Conservation (phyloP, 495 filamentous ascomycete species). For the Daldinia grandis region DNA sequence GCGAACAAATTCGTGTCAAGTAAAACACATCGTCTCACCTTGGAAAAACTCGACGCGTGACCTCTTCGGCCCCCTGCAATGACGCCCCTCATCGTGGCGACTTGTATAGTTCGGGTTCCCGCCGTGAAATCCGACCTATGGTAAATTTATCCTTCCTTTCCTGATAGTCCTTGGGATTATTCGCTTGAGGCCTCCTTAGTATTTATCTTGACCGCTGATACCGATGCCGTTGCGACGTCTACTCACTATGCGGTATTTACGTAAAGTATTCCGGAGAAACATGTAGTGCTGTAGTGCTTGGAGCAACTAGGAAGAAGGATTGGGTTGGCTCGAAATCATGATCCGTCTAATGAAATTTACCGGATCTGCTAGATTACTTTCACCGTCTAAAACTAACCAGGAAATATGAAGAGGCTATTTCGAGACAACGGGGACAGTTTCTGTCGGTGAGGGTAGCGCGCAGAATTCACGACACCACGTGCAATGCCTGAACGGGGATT, state of each 20-base stretch:
- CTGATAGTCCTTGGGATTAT: constrained; percentile 6
- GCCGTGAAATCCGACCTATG: constrained; percentile 16
- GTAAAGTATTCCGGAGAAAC: not conserved
- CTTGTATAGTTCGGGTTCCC: constrained; percentile 13
- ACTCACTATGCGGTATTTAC: constrained; percentile 17
- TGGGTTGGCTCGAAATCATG: not conserved
- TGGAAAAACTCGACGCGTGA: constrained; percentile 51
- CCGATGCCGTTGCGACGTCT: constrained; percentile 10
- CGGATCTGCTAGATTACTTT: not conserved
- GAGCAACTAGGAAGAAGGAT: not conserved
- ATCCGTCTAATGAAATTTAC: not conserved
- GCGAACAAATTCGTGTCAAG: not conserved
- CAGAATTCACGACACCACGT: constrained; percentile 23
- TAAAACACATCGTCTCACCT: constrained; percentile 40
- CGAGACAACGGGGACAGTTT: not conserved
- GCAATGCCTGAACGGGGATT: constrained; percentile 9
- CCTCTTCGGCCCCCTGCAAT: constrained; percentile 45
- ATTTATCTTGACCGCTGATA: constrained; percentile 15
- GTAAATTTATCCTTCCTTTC: constrained; percentile 9
- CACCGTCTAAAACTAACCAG: not conserved
- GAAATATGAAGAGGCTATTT: not conserved
- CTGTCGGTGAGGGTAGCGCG: constrained; percentile 1
- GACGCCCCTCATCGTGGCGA: constrained; percentile 46
- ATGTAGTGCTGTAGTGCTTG: not conserved
- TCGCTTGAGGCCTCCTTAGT: constrained; percentile 1